These are phyloP conservation scores for Geranium incanum DNA, from an alignment of 441 rosid genomes.

Conservation along the genomic window DNA sequence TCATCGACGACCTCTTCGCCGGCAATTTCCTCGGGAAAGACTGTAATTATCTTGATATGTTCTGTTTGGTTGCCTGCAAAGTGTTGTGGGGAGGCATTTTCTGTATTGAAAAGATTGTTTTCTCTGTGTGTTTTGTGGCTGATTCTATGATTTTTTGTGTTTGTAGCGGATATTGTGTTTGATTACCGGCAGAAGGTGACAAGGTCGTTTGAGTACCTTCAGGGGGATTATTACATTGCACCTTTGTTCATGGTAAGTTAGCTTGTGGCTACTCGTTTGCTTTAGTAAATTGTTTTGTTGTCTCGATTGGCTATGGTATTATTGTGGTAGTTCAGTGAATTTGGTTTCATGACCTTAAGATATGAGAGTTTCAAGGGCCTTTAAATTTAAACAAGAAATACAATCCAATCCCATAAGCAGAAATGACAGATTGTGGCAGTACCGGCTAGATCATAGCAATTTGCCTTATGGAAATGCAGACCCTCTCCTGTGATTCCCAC, in stretches of 20 bases:
- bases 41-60: slow-evolving; percentile 32
- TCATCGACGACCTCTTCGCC: slow-evolving; percentile 68
- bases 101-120: neutral
- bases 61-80: slow-evolving; percentile 5
- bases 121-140: too few relatives aligned
- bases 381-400: neutral
- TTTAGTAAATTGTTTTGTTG: neutral
- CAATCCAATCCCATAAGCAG: neutral
- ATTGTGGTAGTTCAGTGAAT: neutral
- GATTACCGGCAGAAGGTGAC: slow-evolving; percentile 90
- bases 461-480: neutral
- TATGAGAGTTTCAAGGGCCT: neutral
- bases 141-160: neutral
- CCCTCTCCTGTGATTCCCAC: neutral
- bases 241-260: slow-evolving; percentile 66
- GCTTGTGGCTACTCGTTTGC: neutral
- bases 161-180: slow-evolving; percentile 87
- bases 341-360: neutral
- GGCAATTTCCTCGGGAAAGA: slow-evolving; percentile 82
- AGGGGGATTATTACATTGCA: slow-evolving; percentile 89
- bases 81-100: neutral
- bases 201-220: slow-evolving; percentile 77
- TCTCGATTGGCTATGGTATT: neutral
- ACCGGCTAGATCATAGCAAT: neutral
- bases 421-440: neutral